These are phyloP conservation scores for Corymbia citriodora DNA, from an alignment of 441 rosid species.

Conservation along the genomic window DNA sequence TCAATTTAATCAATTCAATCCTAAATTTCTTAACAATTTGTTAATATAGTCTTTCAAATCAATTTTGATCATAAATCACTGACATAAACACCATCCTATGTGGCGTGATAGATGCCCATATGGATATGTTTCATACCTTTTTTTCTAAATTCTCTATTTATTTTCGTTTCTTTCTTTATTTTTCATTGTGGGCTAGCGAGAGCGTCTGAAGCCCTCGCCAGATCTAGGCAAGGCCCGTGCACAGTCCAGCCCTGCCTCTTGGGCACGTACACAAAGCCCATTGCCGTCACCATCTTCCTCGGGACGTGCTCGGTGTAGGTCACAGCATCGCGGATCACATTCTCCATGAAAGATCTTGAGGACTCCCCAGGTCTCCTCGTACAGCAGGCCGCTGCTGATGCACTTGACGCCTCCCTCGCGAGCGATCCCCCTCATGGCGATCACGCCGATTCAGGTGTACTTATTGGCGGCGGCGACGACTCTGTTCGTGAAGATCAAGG, in stretches of 20 bases:
- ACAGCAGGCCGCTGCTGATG: not conserved
- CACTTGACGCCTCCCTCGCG: not conserved
- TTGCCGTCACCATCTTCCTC: not conserved
- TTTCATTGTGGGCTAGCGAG: accelerated
- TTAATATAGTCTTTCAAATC: accelerated
- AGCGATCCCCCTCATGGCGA: not conserved
- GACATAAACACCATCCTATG: accelerated
- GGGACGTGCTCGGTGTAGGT: not conserved
- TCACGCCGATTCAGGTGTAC: not conserved
- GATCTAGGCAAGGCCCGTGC: accelerated
- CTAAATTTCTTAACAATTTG: accelerated
- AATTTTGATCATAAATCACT: accelerated
- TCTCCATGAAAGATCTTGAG: not conserved
- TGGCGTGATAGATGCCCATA: accelerated
- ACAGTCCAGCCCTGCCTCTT: not conserved
- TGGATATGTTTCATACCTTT: not conserved
- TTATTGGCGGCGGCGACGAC: not conserved
- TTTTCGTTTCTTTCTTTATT: not conserved
- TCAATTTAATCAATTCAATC: accelerated
- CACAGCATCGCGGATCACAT: not conserved
- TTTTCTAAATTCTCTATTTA: too few relatives aligned
- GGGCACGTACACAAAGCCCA: not conserved
- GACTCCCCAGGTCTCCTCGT: not conserved
- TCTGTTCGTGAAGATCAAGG: not conserved
- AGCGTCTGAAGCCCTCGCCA: accelerated